A percentile compares a stretch with the other conserved stretches of the same genome.
Conservation (phyloP, 208 protist genomes). For the Crithidia acanthocephali region DNA sequence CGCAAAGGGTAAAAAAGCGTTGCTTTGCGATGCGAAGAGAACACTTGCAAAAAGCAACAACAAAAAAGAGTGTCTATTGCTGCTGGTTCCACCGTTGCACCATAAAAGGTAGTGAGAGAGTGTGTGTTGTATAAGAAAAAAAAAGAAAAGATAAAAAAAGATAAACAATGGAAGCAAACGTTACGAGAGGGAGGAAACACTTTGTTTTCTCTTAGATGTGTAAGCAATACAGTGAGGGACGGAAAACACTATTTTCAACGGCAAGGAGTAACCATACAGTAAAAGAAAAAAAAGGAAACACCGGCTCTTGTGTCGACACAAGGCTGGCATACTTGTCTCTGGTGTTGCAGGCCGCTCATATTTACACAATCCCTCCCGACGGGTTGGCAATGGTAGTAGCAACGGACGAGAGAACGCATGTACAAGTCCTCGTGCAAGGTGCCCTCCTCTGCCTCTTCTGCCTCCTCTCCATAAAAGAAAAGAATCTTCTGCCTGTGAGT, state of each 20-base stretch:
- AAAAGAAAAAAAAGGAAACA: background rate
- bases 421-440: no score
- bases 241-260: background rate
- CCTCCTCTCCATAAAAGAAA: no score
- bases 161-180: background rate
- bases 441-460: background rate
- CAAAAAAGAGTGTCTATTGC: no score
- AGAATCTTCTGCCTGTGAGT: no score
- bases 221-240: background rate
- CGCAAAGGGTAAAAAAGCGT: no score
- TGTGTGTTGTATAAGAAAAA: no score
- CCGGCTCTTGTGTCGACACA: no score
- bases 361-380: background rate
- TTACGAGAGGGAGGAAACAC: background rate
- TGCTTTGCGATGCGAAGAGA: no score
- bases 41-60: no score
- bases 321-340: background rate
- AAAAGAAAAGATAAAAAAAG: background rate
- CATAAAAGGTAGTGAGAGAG: no score
- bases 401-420: no score
- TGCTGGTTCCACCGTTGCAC: no score
- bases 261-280: background rate
- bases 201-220: background rate
- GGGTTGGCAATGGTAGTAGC: background rate
- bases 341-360: background rate